Conservation (phyloP, 1,139 yeast genomes). For the Yamadazyma oceani region DNA sequence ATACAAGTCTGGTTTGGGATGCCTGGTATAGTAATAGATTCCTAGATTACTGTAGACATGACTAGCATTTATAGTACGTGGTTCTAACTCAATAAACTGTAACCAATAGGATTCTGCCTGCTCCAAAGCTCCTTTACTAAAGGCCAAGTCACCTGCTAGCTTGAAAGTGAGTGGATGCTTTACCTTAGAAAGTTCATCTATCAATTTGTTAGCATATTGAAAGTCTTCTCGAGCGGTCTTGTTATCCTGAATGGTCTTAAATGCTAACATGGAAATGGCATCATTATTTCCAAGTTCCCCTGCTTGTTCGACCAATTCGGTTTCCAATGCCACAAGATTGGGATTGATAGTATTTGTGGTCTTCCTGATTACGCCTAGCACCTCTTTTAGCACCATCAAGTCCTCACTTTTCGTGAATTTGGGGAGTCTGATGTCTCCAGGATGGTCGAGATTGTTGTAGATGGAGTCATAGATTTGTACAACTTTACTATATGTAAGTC, state of each 20-base stretch:
- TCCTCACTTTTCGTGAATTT: conserved; percentile 51
- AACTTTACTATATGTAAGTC: conserved; percentile 52
- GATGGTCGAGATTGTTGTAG: conserved; percentile 46
- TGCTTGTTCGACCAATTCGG: conserved; percentile 71
- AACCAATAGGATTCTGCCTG: conserved; percentile 62
- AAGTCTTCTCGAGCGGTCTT: conserved; percentile 52
- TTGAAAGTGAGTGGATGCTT: conserved; percentile 73
- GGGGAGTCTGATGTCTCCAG: conserved; percentile 38
- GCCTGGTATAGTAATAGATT: conserved; percentile 40
- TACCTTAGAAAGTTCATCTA: conserved; percentile 58
- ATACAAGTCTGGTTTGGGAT: conserved; percentile 47
- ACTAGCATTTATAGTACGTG: conserved; percentile 59
- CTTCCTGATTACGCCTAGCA: conserved; percentile 60
- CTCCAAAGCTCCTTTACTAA: conserved; percentile 39
- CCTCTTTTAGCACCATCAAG: conserved; percentile 65
- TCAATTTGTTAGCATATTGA: conserved; percentile 58
- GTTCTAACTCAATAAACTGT: conserved; percentile 55
- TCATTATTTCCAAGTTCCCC: conserved; percentile 83
- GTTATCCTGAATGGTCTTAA: conserved; percentile 48
- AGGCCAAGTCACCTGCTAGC: conserved; percentile 71
- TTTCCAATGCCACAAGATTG: conserved; percentile 60
- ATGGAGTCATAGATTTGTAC: conserved; percentile 52
- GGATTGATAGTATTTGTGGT: conserved; percentile 59
- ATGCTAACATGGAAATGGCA: conserved; percentile 73
- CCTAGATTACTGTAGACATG: conserved; percentile 78